Evolutionary conservation across 139 green algal genomes (phyloP).

Genomic region (Eudorina sp.): DNA sequence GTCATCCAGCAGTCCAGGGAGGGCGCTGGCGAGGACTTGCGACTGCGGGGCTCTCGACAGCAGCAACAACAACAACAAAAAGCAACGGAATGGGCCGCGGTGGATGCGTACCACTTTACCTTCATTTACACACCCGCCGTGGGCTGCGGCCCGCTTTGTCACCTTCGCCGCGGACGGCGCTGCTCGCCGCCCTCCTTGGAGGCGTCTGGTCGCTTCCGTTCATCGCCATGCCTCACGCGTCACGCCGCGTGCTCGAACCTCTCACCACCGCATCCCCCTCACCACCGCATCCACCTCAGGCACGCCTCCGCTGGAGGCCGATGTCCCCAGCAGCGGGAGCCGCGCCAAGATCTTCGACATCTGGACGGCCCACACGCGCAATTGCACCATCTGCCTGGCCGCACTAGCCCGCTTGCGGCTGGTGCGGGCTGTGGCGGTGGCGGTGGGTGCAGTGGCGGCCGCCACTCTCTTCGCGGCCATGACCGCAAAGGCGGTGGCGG

Average conservation of each 20-base stretch:
- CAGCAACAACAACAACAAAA: too few relatives aligned
- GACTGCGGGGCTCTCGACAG: too few relatives aligned
- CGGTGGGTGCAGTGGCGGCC: not conserved
- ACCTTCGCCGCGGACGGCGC: too few relatives aligned
- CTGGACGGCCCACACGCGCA: constrained; percentile 8
- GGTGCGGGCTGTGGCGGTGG: not conserved
- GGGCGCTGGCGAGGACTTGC: too few relatives aligned
- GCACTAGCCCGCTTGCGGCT: not conserved
- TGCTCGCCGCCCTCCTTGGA: not conserved
- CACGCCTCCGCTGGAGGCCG: not conserved
- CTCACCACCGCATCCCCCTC: not conserved
- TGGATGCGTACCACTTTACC: too few relatives aligned
- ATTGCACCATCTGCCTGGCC: not conserved
- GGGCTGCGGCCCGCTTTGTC: too few relatives aligned
- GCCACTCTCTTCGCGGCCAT: too few relatives aligned
- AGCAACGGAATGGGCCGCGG: too few relatives aligned
- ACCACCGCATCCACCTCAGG: not conserved
- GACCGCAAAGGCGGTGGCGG: not conserved
- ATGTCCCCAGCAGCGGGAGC: not conserved
- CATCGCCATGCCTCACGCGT: not conserved
- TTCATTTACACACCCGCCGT: too few relatives aligned
- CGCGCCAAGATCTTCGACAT: not conserved
- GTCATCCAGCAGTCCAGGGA: not conserved
- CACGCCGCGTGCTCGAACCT: not conserved
- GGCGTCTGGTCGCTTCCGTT: not conserved